Conservation (phyloP, 495 filamentous ascomycete genomes). For the Hyaloscypha hepaticicola region DNA sequence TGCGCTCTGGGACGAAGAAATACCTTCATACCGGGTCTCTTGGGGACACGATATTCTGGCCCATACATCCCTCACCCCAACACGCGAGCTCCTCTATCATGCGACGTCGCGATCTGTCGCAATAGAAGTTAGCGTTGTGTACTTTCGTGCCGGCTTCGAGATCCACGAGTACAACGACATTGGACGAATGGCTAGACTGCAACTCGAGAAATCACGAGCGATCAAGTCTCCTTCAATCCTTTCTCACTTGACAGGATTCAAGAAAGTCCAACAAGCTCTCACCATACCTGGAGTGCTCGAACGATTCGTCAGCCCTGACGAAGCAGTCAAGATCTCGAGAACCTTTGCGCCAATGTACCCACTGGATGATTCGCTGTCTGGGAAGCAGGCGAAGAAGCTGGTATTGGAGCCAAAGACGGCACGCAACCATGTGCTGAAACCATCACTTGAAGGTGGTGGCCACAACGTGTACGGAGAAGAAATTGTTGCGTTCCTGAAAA, state of each 20-base stretch:
- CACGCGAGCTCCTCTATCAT: slow-evolving; percentile 72
- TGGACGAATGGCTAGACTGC: slow-evolving; percentile 55
- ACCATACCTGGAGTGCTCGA: slow-evolving; percentile 60
- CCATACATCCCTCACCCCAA: slow-evolving; percentile 61
- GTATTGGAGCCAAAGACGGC: slow-evolving; percentile 67
- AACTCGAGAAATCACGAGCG: slow-evolving; percentile 79
- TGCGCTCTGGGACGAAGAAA: slow-evolving; percentile 52
- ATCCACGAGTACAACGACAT: slow-evolving; percentile 58
- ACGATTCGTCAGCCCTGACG: slow-evolving; percentile 58
- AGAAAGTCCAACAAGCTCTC: slow-evolving; percentile 95
- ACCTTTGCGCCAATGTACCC: slow-evolving; percentile 91
- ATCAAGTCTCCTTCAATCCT: slow-evolving; percentile 91
- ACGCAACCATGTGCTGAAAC: slow-evolving; percentile 81
- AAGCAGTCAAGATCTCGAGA: slow-evolving; percentile 51
- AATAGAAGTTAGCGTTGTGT: slow-evolving; percentile 82
- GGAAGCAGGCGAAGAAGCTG: slow-evolving; percentile 63
- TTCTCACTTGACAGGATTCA: slow-evolving; percentile 86
- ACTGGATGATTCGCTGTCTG: slow-evolving; percentile 67
- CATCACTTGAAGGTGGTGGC: slow-evolving; percentile 90
- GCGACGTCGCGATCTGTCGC: slow-evolving; percentile 60
- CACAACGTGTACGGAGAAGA: slow-evolving; percentile 88
- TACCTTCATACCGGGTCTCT: slow-evolving; percentile 74
- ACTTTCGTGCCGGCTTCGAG: slow-evolving; percentile 80
- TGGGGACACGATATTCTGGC: slow-evolving; percentile 62
- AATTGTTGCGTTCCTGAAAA: slow-evolving; percentile 72